These are phyloP conservation scores for Cairneyella variabilis DNA, from an alignment of 495 filamentous ascomycete species.

Conservation along the genomic window DNA sequence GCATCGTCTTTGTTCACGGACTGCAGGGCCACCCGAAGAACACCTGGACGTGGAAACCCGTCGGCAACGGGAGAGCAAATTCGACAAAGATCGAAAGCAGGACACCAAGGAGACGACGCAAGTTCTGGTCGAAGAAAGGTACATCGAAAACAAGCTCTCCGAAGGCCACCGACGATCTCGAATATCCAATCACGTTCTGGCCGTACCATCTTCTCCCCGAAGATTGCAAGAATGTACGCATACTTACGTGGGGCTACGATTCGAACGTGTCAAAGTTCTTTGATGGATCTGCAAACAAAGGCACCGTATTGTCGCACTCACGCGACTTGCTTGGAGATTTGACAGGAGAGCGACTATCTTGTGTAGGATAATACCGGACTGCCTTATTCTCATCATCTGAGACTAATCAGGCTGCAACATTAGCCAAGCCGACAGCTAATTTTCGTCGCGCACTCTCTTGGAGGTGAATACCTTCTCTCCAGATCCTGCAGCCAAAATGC, in stretches of 20 bases:
- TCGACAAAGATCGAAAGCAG: neutral
- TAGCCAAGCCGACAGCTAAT: constrained; percentile 13
- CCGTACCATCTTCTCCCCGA: constrained; percentile 31
- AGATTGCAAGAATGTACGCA: constrained; percentile 27
- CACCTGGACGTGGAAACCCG: constrained; percentile 18
- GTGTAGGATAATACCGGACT: too few relatives aligned
- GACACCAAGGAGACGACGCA: neutral
- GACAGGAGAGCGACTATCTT: neutral
- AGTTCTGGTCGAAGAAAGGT: constrained; percentile 14
- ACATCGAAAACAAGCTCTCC: too few relatives aligned
- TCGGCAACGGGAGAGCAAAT: neutral
- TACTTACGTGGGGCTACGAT: constrained; percentile 37
- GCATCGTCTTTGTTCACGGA: constrained; percentile 28
- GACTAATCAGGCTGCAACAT: too few relatives aligned
- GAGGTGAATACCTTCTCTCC: constrained; percentile 14
- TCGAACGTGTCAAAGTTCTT: constrained; percentile 29
- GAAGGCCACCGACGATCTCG: too few relatives aligned
- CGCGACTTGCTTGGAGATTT: neutral
- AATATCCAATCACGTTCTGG: too few relatives aligned
- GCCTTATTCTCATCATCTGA: too few relatives aligned
- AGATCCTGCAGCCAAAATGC: neutral
- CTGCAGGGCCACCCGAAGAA: constrained; percentile 25
- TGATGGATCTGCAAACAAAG: constrained; percentile 6
- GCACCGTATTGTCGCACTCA: neutral
- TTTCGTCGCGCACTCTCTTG: constrained; percentile 22